Percentiles rank a stretch among this genome's conserved stretches.
phyloP scores from a whole-genome alignment of 2,329 filamentous ascomycete genomes.

The Talaromyces islandicus region DNA sequence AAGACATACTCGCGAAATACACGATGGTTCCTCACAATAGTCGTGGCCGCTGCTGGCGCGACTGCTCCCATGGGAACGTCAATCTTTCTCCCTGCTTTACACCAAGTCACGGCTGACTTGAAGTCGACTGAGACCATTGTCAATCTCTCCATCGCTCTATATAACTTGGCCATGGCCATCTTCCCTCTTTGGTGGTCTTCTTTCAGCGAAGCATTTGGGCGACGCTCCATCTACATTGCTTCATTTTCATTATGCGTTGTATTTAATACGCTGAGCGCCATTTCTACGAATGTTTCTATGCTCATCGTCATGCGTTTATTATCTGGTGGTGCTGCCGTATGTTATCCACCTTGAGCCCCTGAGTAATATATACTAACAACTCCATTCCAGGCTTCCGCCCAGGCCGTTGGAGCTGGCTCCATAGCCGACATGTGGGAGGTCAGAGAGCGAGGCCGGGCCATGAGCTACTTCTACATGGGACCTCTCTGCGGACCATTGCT shows the following conservation, averaged over 20 bases:
- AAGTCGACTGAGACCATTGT: conserved; percentile 58
- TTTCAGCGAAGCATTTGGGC: conserved; percentile 66
- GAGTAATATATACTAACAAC: background rate
- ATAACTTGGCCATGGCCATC: conserved; percentile 77
- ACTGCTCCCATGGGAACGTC: conserved; percentile 77
- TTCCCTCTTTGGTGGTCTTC: conserved; percentile 85
- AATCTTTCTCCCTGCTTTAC: conserved; percentile 72
- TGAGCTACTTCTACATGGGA: conserved; percentile 77
- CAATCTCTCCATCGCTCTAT: conserved; percentile 71
- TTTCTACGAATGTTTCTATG: conserved; percentile 66
- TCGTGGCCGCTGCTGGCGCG: conserved; percentile 70
- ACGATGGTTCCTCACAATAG: conserved; percentile 79
- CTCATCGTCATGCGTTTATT: conserved; percentile 70
- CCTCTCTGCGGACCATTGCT: conserved; percentile 69
- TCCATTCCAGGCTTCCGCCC: conserved; percentile 56
- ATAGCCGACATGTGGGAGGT: conserved; percentile 77
- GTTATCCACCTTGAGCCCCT: background rate
- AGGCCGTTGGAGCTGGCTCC: conserved; percentile 76
- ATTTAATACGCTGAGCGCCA: conserved; percentile 63
- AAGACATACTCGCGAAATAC: conserved; percentile 65
- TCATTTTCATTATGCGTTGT: conserved; percentile 68
- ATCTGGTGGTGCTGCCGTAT: conserved; percentile 61
- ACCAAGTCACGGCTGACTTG: conserved; percentile 58
- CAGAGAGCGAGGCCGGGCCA: conserved; percentile 67
- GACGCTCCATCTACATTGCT: conserved; percentile 70